These are phyloP conservation scores for Dothistroma septosporum DNA, from an alignment of 2,329 filamentous ascomycete species.

Conservation along the genomic window DNA sequence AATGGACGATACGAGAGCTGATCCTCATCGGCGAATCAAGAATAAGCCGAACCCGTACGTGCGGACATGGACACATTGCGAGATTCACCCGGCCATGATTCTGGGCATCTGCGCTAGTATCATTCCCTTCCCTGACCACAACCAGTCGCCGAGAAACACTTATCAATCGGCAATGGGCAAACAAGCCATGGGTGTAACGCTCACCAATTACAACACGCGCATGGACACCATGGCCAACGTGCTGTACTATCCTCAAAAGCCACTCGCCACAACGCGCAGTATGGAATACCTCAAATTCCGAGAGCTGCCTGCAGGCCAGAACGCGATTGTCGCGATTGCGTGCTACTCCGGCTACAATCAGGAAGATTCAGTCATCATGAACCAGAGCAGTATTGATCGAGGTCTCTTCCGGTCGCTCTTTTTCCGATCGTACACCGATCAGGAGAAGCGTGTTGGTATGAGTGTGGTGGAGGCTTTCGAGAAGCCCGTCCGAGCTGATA, in stretches of 20 bases:
- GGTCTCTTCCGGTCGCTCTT: constrained; percentile 96
- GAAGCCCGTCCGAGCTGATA: constrained; percentile 85
- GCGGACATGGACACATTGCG: constrained; percentile 94
- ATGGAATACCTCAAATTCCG: constrained; percentile 99
- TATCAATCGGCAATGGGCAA: constrained; percentile 85
- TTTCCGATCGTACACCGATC: constrained; percentile 95
- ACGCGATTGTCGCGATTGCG: constrained; percentile 95
- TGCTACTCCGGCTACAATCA: constrained; percentile 99
- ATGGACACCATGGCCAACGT: constrained; percentile 99
- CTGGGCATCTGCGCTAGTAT: constrained; percentile 97
- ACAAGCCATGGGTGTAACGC: constrained; percentile 98
- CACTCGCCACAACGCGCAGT: constrained; percentile 87
- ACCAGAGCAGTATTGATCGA: constrained; percentile 97
- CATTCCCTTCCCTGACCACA: constrained; percentile 99
- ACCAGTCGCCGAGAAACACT: constrained; percentile 95
- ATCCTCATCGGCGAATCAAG: constrained; percentile 82
- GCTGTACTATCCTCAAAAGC: constrained; percentile 97
- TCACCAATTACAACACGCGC: constrained; percentile 92
- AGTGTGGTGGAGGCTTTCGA: constrained; percentile 91
- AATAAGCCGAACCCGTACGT: constrained; percentile 81
- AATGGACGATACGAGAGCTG: constrained; percentile 56
- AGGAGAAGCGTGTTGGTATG: constrained; percentile 93
- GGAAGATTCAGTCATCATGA: constrained; percentile 99
- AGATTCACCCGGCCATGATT: constrained; percentile 99
- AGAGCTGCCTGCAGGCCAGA: constrained; percentile 93